Conservation (phyloP, 164 flowering plant species). For the Magnolia kwangsiensis region DNA sequence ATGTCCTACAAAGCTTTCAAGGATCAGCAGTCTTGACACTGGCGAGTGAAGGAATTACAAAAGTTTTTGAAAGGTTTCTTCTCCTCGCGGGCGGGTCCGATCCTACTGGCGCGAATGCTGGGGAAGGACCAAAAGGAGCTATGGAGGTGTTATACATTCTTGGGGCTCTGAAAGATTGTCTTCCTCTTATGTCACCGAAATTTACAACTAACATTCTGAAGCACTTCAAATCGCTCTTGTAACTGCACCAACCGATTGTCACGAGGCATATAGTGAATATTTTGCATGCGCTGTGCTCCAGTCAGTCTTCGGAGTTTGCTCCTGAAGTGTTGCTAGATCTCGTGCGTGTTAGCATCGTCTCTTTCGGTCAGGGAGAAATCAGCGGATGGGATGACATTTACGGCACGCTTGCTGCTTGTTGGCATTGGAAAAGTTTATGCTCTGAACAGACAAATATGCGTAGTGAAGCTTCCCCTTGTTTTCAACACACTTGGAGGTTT, state of each 20-base stretch:
- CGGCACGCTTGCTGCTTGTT: conserved; percentile 70
- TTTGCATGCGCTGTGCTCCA: conserved; percentile 52
- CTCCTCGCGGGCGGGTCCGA: conserved; percentile 72
- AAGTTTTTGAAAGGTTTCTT: conserved; percentile 58
- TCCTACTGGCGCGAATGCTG: conserved; percentile 17
- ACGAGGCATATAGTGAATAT: conserved; percentile 60
- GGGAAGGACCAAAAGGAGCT: conserved; percentile 67
- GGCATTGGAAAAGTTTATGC: conserved; percentile 67
- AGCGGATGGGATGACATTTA: conserved; percentile 68
- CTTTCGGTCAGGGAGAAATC: conserved; percentile 51
- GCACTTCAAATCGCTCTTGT: conserved; percentile 63
- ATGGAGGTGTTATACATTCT: conserved; percentile 69
- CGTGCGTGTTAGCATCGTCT: conserved; percentile 49
- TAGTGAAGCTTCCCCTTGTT: conserved; percentile 67
- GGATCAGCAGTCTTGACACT: conserved; percentile 40
- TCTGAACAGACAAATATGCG: conserved; percentile 56
- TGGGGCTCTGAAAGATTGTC: conserved; percentile 70
- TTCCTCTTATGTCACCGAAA: conserved; percentile 61
- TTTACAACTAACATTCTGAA: conserved; percentile 48
- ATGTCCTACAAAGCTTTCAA: conserved; percentile 52
- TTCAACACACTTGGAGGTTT: conserved; percentile 83
- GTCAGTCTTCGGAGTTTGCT: conserved; percentile 47
- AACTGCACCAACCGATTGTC: conserved; percentile 62
- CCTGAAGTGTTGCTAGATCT: conserved; percentile 65
- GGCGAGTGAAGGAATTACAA: conserved; percentile 75